phyloP scores from a whole-genome alignment of 2,329 filamentous ascomycete species.

The Aureobasidium sp. region DNA sequence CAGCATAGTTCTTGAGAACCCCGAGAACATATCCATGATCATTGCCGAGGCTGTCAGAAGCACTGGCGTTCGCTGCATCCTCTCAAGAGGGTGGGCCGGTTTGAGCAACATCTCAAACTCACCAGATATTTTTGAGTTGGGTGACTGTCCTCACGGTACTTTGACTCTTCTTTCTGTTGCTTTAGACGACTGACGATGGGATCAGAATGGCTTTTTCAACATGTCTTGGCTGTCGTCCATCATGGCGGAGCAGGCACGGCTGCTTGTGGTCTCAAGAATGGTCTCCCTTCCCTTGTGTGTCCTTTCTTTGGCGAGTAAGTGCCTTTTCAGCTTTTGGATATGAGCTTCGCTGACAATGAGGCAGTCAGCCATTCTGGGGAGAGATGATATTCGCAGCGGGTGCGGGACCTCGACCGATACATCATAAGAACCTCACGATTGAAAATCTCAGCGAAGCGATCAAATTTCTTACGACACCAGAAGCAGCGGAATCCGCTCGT shows the following conservation, averaged over 20 bases:
- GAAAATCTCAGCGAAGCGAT: slow-evolving; percentile 33
- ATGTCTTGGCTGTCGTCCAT: slow-evolving; percentile 32
- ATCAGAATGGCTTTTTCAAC: slow-evolving; percentile 30
- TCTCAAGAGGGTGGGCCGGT: slow-evolving; percentile 16
- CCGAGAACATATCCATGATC: slow-evolving; percentile 28
- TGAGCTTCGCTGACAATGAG: background rate
- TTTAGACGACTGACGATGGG: background rate
- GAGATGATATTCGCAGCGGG: slow-evolving; percentile 36
- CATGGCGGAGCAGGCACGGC: slow-evolving; percentile 35
- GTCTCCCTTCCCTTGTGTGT: slow-evolving; percentile 13
- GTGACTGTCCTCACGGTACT: slow-evolving; percentile 8
- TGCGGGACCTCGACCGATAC: slow-evolving; percentile 37
- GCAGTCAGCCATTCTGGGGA: slow-evolving; percentile 43
- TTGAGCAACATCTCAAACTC: slow-evolving; percentile 18
- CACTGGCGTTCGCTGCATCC: slow-evolving; percentile 19
- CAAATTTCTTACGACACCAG: slow-evolving; percentile 29
- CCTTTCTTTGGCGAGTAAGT: slow-evolving; percentile 9
- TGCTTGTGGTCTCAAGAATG: slow-evolving; percentile 31
- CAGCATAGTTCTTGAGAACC: slow-evolving; percentile 29
- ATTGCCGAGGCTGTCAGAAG: slow-evolving; percentile 31
- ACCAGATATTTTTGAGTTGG: background rate
- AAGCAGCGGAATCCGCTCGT: slow-evolving; percentile 25
- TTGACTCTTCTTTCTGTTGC: no score
- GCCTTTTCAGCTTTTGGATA: slow-evolving; percentile 6
- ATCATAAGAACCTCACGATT: slow-evolving; percentile 30